Base-by-base conservation (phyloP, 306 rosid genomes). In the Pyrus communis region DNA sequence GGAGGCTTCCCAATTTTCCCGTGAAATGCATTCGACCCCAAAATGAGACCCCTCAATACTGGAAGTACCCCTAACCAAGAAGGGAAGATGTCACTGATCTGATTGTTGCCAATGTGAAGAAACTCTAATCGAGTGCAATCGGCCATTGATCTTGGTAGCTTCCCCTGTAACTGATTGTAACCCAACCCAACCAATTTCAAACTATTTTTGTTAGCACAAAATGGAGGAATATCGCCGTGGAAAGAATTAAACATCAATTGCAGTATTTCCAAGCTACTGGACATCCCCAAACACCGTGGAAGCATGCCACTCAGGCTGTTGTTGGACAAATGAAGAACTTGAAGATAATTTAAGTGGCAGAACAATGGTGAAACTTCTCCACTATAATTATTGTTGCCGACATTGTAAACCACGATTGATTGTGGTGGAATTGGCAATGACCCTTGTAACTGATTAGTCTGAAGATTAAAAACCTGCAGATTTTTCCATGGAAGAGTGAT, bases 51-150 rank as follows among this genome's bases (percentile, higher is more conserved):
- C 14, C 45, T 58, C 15, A 84, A 80, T 12, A 15, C 13, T 8
- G 82, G 82, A 51, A 84, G 81, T 52, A 7, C 22, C 59, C 88
- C 88, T 19, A 82, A 9, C 88, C 88, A 86, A 6, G 71, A 82
- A 4, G 90, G 90, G 55, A 88, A 88, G 35, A 76, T 55, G 67
- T 79, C 81, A 11, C 27, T 43, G 10, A 78, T 27, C 27, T 69
- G 68, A 63, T 82, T 82, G 46, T 69, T 43, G 8, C 70, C 42
- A 19, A 82, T 9, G 46, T 42, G 17, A 3, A 82, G 49, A 43
- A 28, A 49, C 21, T 71, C 78, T 19, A 83, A 19, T 9, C 2
- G 38, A 21, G 22, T 5, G 5, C 80, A 83, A 9, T 58, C 38
- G 7, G 64, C 49, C 27, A 79, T 6, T 5, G 83, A 79, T 43